These are phyloP conservation scores for Cytospora paraplurivora DNA, from an alignment of 2,329 filamentous ascomycete species.

Conservation along the genomic window DNA sequence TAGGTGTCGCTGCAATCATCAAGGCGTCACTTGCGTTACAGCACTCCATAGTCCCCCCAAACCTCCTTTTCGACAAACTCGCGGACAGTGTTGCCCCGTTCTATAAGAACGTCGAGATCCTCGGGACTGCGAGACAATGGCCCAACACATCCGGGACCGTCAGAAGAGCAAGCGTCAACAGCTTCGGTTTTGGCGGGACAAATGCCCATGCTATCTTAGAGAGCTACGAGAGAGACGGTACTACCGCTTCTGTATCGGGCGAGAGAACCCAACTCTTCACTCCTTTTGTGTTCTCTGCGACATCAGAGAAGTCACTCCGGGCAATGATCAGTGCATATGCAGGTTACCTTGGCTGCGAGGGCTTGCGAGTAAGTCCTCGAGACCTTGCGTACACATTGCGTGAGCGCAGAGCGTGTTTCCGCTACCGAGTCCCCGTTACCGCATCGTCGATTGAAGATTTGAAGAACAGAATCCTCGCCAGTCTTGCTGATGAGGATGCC, in stretches of 20 bases:
- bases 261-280: conserved; percentile 22
- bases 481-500: conserved; percentile 17
- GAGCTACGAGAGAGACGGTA: neutral
- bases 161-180: conserved; percentile 22
- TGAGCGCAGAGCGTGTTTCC: conserved; percentile 29
- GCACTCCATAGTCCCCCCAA: conserved; percentile 40
- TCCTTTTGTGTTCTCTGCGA: conserved; percentile 37
- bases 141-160: neutral
- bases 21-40: conserved; percentile 41
- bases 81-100: conserved; percentile 39
- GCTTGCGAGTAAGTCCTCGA: conserved; percentile 9
- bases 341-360: conserved; percentile 29
- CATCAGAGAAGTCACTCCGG: conserved; percentile 36
- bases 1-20: conserved; percentile 46
- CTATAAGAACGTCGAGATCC: conserved; percentile 33
- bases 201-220: conserved; percentile 17
- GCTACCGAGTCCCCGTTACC: conserved; percentile 33
- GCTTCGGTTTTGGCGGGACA: conserved; percentile 20
- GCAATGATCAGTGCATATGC: conserved; percentile 31
- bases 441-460: conserved; percentile 15
- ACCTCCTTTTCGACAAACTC: conserved; percentile 39
- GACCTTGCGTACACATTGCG: conserved; percentile 29
- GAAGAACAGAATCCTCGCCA: conserved; percentile 29
- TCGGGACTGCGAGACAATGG: neutral
- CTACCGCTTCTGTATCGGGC: conserved; percentile 10